Conservation (phyloP, 495 filamentous ascomycete genomes). For the Acidiella bohemica region DNA sequence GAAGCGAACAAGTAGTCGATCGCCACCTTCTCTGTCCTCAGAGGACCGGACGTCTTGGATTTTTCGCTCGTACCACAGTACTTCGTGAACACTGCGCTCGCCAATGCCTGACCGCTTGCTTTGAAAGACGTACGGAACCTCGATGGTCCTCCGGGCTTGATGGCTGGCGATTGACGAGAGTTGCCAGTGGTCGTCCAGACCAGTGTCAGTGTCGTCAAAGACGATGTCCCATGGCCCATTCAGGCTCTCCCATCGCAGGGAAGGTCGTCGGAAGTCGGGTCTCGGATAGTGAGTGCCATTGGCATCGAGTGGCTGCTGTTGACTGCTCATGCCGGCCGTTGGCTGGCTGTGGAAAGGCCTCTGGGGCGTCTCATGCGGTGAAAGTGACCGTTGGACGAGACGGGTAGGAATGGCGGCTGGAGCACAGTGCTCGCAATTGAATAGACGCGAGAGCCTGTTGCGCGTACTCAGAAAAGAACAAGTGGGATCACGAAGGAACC, state of each 20-base stretch:
- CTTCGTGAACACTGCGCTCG: slow-evolving; percentile 42
- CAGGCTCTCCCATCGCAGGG: slow-evolving; percentile 39
- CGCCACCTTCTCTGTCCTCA: slow-evolving; percentile 8
- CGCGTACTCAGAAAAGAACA: too few species aligned
- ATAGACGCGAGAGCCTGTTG: too few species aligned
- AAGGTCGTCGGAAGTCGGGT: slow-evolving; percentile 41
- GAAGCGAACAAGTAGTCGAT: slow-evolving; percentile 18
- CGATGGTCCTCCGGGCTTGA: slow-evolving; percentile 33
- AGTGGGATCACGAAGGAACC: too few species aligned
- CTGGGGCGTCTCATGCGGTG: too few species aligned
- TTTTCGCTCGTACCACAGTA: slow-evolving; percentile 44
- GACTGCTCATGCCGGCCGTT: too few species aligned
- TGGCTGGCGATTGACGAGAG: slow-evolving; percentile 3
- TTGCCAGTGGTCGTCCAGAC: slow-evolving; percentile 28
- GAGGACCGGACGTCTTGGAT: slow-evolving; percentile 35
- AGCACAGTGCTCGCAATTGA: too few species aligned
- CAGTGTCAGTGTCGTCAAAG: slow-evolving; percentile 44
- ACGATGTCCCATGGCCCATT: slow-evolving; percentile 44
- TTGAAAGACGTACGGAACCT: slow-evolving; percentile 48
- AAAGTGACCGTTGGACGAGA: too few species aligned
- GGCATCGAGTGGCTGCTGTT: too few species aligned
- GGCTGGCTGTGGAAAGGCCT: too few species aligned
- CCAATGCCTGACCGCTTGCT: slow-evolving; percentile 41
- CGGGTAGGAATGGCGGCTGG: too few species aligned
- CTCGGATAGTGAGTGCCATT: slow-evolving; percentile 32